These are phyloP conservation scores for Lablab purpureus DNA, from an alignment of 306 rosid species.

Conservation along the genomic window DNA sequence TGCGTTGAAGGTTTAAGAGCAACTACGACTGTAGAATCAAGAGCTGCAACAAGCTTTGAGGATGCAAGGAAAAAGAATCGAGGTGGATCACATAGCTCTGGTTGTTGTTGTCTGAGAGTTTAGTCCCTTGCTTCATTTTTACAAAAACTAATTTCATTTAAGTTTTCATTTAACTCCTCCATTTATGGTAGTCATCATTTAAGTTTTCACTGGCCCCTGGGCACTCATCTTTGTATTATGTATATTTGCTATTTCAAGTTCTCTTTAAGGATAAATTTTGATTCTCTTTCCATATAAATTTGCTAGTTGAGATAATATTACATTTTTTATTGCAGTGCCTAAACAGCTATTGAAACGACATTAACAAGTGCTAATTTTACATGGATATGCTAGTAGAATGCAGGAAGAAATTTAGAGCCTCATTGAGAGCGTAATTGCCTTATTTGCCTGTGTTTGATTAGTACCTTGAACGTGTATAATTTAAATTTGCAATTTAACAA, in stretches of 20 bases:
- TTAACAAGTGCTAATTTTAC: slow-evolving; percentile 95
- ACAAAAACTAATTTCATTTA: too few species aligned
- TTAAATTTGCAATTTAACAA: slow-evolving; percentile 35
- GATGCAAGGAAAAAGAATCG: too few species aligned
- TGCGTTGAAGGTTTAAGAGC: too few species aligned
- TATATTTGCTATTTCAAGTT: too few species aligned
- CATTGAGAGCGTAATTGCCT: slow-evolving; percentile 57
- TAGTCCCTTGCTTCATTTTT: too few species aligned
- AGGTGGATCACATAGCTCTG: too few species aligned
- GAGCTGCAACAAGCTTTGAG: too few species aligned
- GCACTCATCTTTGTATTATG: background rate
- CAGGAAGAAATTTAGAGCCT: slow-evolving; percentile 68
- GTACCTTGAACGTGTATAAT: slow-evolving; percentile 19
- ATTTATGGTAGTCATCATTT: background rate
- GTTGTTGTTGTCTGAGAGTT: too few species aligned
- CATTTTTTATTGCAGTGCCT: slow-evolving; percentile 74
- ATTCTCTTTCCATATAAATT: background rate
- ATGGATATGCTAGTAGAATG: slow-evolving; percentile 91
- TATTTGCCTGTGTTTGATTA: slow-evolving; percentile 3
- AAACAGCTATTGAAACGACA: slow-evolving; percentile 72
- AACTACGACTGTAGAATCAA: too few species aligned
- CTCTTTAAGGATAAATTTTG: background rate
- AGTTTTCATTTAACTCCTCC: too few species aligned
- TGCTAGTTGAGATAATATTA: background rate
- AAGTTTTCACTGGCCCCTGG: background rate